Evolutionary conservation across 768 basidiomycete genomes (phyloP).

Genomic region (Fomitopsis pulvina): DNA sequence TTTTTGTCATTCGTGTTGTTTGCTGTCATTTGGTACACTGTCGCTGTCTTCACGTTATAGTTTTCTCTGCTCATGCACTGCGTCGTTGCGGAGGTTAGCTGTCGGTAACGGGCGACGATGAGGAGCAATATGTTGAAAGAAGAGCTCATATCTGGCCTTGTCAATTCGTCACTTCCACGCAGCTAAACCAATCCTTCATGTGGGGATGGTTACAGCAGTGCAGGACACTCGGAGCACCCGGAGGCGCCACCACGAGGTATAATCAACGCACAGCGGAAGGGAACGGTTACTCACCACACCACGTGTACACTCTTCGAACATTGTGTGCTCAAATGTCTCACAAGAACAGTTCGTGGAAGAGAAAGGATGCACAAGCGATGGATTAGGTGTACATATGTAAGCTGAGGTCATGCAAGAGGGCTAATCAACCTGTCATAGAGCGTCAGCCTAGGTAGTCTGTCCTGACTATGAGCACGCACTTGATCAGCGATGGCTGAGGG

Average conservation of each 20-base stretch:
- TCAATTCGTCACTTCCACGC: constrained; percentile 50
- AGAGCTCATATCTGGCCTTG: constrained; percentile 87
- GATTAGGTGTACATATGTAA: constrained; percentile 16
- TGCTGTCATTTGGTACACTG: background rate
- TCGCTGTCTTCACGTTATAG: no score
- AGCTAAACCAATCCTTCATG: constrained; percentile 39
- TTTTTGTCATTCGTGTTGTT: background rate
- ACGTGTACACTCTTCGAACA: no score
- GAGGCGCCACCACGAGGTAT: constrained; percentile 59
- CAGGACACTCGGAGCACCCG: constrained; percentile 16
- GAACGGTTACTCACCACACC: background rate
- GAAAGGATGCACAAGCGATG: background rate
- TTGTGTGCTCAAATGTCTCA: no score
- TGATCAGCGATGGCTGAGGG: constrained; percentile 92
- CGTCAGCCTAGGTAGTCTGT: constrained; percentile 2
- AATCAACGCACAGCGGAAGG: constrained; percentile 39
- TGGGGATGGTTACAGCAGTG: constrained; percentile 40
- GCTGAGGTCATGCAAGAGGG: constrained; percentile 69
- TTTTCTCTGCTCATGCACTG: background rate
- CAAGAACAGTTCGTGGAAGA: background rate
- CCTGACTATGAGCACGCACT: constrained; percentile 51
- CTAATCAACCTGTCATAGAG: constrained; percentile 68
- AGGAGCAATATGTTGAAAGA: constrained; percentile 8
- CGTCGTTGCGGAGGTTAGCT: background rate
- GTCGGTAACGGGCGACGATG: background rate